Evolutionary conservation across 1,284 basidiomycete species (phyloP).

Genomic region (Rhodotorula sp.): DNA sequence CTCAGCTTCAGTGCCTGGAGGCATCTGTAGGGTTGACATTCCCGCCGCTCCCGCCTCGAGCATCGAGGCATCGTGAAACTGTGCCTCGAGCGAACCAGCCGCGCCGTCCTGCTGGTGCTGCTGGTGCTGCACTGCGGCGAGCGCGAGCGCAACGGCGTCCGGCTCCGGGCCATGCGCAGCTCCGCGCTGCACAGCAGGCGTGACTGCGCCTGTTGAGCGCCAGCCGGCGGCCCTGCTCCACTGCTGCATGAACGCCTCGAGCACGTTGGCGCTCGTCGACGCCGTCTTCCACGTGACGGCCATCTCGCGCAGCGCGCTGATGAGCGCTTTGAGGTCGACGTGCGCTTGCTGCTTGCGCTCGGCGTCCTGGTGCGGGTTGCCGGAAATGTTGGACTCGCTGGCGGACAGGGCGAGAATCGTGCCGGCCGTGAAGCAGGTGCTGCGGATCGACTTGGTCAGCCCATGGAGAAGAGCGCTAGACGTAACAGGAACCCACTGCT

Average conservation of each 20-base stretch:
- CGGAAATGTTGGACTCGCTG: constrained; percentile 9
- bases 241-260: constrained; percentile 5
- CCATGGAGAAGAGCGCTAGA: no score
- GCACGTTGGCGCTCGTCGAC: constrained; percentile 9
- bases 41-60: no score
- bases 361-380: constrained; percentile 4
- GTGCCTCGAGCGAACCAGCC: neutral
- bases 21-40: neutral
- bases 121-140: neutral
- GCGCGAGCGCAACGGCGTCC: neutral
- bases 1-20: neutral
- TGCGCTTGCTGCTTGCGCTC: constrained; percentile 9
- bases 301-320: constrained; percentile 10
- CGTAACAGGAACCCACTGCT: constrained; percentile 5
- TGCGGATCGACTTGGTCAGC: neutral
- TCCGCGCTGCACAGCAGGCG: no score
- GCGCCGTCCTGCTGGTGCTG: neutral
- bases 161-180: neutral
- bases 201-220: neutral
- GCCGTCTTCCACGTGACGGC: constrained; percentile 20
- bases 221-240: neutral
- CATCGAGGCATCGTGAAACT: no score
- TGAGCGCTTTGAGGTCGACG: constrained; percentile 8
- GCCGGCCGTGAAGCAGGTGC: constrained; percentile 10
- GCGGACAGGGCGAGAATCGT: constrained; percentile 23